phyloP scores from a whole-genome alignment of 2,329 filamentous ascomycete genomes.

The Pseudogymnoascus pannorum region DNA sequence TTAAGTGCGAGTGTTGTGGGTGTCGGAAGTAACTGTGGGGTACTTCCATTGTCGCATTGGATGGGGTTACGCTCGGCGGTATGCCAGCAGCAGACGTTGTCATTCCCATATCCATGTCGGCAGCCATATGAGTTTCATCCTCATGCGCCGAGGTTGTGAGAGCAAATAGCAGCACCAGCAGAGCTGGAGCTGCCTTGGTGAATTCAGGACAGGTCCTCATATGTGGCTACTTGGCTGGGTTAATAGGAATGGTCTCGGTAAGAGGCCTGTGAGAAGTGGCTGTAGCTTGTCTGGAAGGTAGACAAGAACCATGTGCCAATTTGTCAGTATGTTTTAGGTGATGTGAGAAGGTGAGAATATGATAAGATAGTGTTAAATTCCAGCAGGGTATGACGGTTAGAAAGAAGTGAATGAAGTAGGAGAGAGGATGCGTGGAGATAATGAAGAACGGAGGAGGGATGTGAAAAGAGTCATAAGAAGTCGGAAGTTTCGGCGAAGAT shows the following conservation, averaged over 20 bases:
- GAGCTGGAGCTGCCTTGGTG: slow-evolving; percentile 22
- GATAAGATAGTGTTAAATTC: neutral
- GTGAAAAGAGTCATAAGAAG: neutral
- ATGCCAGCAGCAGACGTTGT: slow-evolving; percentile 4
- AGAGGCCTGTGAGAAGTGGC: neutral
- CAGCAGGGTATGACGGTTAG: neutral
- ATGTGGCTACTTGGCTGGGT: neutral
- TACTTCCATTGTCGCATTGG: slow-evolving; percentile 20
- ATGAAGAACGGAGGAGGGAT: neutral
- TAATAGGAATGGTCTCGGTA: neutral
- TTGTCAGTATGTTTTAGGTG: neutral
- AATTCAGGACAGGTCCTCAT: neutral
- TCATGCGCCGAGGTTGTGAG: slow-evolving; percentile 29
- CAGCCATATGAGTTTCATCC: slow-evolving; percentile 20
- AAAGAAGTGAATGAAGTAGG: neutral
- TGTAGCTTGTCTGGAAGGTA: neutral
- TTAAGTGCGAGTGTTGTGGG: slow-evolving; percentile 31
- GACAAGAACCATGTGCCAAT: neutral
- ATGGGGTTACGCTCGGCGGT: neutral
- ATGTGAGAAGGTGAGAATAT: neutral
- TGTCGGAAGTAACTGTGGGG: slow-evolving; percentile 35
- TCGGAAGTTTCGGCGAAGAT: slow-evolving; percentile 5
- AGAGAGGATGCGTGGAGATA: neutral
- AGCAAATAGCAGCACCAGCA: slow-evolving; percentile 26
- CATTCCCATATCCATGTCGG: slow-evolving; percentile 28